A percentile compares a stretch with the other conserved stretches of the same genome.
Conservation (phyloP, 495 filamentous ascomycete genomes). For the Podospora fimiseda region DNA sequence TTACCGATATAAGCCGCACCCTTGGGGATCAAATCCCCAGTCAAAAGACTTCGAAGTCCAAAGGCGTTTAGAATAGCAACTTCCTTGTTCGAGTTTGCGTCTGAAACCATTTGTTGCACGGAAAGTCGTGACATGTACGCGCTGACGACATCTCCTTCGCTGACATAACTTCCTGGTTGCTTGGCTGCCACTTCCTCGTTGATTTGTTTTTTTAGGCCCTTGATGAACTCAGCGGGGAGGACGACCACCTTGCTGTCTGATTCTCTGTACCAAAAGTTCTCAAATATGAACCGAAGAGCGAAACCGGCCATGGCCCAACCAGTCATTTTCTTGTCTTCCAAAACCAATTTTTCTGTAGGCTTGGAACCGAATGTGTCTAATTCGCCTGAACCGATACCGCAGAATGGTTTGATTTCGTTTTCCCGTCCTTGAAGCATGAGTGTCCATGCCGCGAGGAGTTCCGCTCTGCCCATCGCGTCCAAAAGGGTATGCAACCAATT, state of each 20-base stretch:
- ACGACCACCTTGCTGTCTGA: neutral
- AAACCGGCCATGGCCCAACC: neutral
- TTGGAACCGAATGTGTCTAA: constrained; percentile 11
- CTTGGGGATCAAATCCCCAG: constrained; percentile 22
- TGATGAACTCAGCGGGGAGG: neutral
- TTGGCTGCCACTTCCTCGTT: neutral
- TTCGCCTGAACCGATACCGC: constrained; percentile 13
- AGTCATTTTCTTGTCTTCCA: constrained; percentile 4
- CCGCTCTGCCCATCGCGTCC: constrained; percentile 21
- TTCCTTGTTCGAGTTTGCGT: constrained; percentile 13
- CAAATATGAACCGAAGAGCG: neutral
- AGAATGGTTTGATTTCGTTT: constrained; percentile 17
- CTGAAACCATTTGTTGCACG: too few species aligned
- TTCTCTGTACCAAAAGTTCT: neutral
- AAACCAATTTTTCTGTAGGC: constrained; percentile 11
- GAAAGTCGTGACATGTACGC: neutral
- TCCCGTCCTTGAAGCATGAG: constrained; percentile 18
- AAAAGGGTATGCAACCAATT: constrained; percentile 29
- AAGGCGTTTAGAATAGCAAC: constrained; percentile 24
- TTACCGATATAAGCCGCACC: constrained; percentile 31
- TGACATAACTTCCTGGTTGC: neutral
- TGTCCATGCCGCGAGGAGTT: constrained; percentile 21
- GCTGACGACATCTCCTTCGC: neutral
- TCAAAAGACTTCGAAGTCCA: constrained; percentile 21
- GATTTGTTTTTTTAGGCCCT: neutral